Base-by-base conservation (phyloP, 2,329 filamentous ascomycete species). In the Blumeriella jaapii region DNA sequence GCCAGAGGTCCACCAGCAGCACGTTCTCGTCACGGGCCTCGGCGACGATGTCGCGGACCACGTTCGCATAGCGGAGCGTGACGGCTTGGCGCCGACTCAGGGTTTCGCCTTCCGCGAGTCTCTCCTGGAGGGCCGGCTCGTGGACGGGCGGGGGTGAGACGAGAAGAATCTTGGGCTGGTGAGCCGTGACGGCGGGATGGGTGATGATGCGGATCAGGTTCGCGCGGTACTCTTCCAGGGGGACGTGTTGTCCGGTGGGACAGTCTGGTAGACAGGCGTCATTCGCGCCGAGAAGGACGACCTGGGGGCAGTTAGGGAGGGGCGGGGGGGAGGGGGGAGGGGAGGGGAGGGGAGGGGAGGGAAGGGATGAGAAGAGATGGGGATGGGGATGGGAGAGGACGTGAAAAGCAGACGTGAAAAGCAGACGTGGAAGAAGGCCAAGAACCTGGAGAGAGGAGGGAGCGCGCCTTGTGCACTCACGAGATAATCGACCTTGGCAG, bases 231-330 rank as follows among this genome's bases (percentile, higher is more conserved):
- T 74, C 26, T 1, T 78, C 68, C n/a, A 94, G 59, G 1, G 83
- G 73, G 6, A 96, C 71, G 56, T 89, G 76, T 59, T 96, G 91
- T 7, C 65, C 64, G 32, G 73, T 75, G 3, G 65, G 65, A 4
- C 69, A 64, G 23, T 71, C 62, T 3, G 74, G 69, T 3, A 93
- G 58, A 36, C 77, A 77, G 3, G 89, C 79, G 59, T 96, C 91
- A 55, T 98, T 96, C 48, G 91, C 84, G 12, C 91, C 91, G 41
- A 95, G 77, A 46, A 93, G 78, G 39, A 94, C 61, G 24, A 61
- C 50, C 41, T 46, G 18, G 19, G 2, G 25, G 20, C 16, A 11
- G 6, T 6, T 22, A 11, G 11, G 20, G 11, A 22, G 11, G 6
- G 6, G 11, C 11, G 6, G 11, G 20, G 6, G 6, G 6, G 20